A percentile compares a stretch with the other conserved stretches of the same genome.
These are phyloP conservation scores for Dichomitus squalens DNA, from an alignment of 1,284 basidiomycete genomes.

Conservation along the genomic window DNA sequence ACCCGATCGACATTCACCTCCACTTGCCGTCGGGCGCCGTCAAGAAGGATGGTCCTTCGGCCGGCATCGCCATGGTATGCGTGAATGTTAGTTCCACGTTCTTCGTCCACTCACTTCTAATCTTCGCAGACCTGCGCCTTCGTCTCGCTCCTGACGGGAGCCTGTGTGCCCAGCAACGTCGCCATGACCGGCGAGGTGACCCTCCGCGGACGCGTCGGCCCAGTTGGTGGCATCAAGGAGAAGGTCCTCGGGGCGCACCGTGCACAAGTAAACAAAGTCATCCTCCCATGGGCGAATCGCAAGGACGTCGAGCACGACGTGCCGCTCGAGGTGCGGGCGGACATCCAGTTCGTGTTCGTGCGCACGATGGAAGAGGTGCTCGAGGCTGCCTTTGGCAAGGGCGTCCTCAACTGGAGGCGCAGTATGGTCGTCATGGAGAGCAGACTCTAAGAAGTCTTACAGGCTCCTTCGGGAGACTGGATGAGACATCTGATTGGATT, in stretches of 20 bases:
- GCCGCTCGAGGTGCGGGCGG: constrained; percentile 66
- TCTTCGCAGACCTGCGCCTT: constrained; percentile 70
- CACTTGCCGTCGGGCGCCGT: constrained; percentile 87
- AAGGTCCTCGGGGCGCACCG: constrained; percentile 85
- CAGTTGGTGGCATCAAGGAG: constrained; percentile 85
- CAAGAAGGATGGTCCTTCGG: constrained; percentile 90
- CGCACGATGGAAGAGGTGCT: constrained; percentile 78
- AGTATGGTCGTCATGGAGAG: constrained; percentile 53
- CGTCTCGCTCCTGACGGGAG: constrained; percentile 80
- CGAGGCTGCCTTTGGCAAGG: constrained; percentile 78
- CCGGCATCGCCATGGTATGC: constrained; percentile 83
- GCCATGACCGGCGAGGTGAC: constrained; percentile 90
- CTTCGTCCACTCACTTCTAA: background rate
- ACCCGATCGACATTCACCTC: constrained; percentile 81
- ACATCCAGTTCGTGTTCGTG: constrained; percentile 82
- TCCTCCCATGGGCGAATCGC: constrained; percentile 81
- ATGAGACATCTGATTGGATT: background rate
- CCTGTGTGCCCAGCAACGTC: constrained; percentile 65
- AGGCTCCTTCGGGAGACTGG: too few relatives aligned
- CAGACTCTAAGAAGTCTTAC: constrained; percentile 41
- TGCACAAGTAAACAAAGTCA: constrained; percentile 78
- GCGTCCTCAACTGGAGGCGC: constrained; percentile 59
- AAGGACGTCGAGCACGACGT: constrained; percentile 88
- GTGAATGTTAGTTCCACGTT: background rate
- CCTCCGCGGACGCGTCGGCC: constrained; percentile 74